Conservation (phyloP, 768 basidiomycete genomes). For the Lactarius sanguifluus region DNA sequence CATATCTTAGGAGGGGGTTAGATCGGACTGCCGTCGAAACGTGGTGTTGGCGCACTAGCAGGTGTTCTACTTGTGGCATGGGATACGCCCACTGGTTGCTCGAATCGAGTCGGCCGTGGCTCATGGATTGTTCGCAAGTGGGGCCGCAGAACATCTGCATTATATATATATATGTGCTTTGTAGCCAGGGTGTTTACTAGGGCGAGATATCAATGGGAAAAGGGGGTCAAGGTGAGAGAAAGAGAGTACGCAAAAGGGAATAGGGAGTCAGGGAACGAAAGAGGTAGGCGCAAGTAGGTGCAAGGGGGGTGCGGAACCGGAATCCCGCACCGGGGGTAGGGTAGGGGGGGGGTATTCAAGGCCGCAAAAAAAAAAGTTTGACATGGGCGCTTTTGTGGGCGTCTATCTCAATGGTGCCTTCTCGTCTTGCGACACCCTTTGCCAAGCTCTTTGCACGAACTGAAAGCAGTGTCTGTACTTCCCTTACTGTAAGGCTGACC, state of each 20-base stretch:
- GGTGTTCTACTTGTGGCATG: neutral
- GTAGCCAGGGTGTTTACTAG: neutral
- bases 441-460: too few relatives aligned
- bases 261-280: neutral
- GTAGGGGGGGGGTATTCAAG: too few relatives aligned
- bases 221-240: neutral
- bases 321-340: too few relatives aligned
- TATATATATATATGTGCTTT: neutral
- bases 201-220: neutral
- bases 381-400: too few relatives aligned
- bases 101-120: neutral
- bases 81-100: neutral
- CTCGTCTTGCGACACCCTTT: too few relatives aligned
- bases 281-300: neutral
- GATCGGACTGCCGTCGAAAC: too few relatives aligned
- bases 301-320: too few relatives aligned
- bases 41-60: neutral
- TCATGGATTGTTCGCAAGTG: neutral
- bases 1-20: too few relatives aligned
- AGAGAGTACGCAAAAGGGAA: neutral
- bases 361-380: too few relatives aligned
- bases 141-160: neutral
- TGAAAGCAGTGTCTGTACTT: too few relatives aligned
- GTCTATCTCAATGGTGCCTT: too few relatives aligned
- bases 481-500: too few relatives aligned